phyloP scores from a whole-genome alignment of 2,329 filamentous ascomycete genomes.

The Karstenula rhodostoma region DNA sequence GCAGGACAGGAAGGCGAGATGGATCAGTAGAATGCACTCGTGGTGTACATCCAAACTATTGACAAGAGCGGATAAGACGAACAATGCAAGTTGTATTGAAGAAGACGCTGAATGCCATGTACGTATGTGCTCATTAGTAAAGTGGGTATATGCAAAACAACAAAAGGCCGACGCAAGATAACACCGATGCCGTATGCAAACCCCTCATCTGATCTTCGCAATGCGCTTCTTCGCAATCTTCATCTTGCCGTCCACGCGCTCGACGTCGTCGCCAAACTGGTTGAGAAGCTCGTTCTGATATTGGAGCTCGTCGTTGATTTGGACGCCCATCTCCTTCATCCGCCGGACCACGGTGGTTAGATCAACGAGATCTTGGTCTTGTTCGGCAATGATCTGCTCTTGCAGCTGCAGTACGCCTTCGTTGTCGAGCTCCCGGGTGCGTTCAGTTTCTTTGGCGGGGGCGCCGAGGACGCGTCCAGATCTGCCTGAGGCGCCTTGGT shows the following conservation, averaged over 20 bases:
- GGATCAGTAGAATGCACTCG: no score
- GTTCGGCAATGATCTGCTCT: conserved; percentile 74
- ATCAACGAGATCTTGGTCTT: conserved; percentile 76
- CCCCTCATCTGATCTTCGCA: conserved; percentile 63
- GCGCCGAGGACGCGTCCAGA: conserved; percentile 71
- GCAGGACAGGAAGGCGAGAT: no score
- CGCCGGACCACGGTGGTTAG: conserved; percentile 73
- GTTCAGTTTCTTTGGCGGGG: conserved; percentile 76
- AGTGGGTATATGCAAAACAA: conserved; percentile 8
- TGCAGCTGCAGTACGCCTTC: conserved; percentile 77
- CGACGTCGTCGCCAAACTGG: conserved; percentile 70
- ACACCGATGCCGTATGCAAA: background rate
- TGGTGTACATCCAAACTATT: no score
- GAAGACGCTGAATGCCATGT: background rate
- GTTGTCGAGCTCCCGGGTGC: conserved; percentile 80
- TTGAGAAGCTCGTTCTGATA: conserved; percentile 77
- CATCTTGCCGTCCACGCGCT: conserved; percentile 72
- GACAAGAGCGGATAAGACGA: no score
- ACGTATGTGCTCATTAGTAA: background rate
- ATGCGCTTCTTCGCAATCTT: conserved; percentile 76
- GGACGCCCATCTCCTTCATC: conserved; percentile 79
- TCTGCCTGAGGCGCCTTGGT: conserved; percentile 15
- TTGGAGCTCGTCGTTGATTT: conserved; percentile 77
- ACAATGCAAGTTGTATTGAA: background rate
- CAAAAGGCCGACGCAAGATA: background rate